Base-by-base conservation (phyloP, 257 asterid species). In the Solanum peruvianum region DNA sequence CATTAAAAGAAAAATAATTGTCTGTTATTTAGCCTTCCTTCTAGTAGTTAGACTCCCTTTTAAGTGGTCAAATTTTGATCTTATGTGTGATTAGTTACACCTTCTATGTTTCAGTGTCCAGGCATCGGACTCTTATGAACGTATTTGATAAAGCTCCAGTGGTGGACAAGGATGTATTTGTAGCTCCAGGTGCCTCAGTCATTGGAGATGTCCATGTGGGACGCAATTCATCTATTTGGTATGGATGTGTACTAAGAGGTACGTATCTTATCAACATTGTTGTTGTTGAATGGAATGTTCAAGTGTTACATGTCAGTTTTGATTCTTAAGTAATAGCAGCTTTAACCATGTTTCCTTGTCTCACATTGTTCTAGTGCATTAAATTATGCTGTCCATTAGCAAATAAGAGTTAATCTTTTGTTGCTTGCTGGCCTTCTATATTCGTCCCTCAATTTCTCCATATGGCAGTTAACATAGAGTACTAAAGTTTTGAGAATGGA, bases 191-290 rank as follows among this genome's bases (percentile, higher is more conserved):
- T 89, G 98, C 98, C 87, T 94, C 98, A 6, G 90, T 95, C 87
- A 95, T 91, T 67, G 98, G 98, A 86, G 95, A 95, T 60, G 98
- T 94, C 73, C 93, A 87, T 88, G 92, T 95, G 56, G 97, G 98
- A 69, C 92, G 73, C 85, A 93, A 92, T 70, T 92, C 98, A 88
- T 95, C 98, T 11, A 90, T 95, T 89, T 94, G 98, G 98, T 94
- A 94, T 85, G 96, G 98, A 88, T 92, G 96, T 56, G 98, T 95
- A 88, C 93, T 94, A 85, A 92, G 97, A 93, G 98, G 98, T 95
- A 82, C 47, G 92, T 88, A 37, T 81, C 80, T 62, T 39, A 71
- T 52, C 33, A 10, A 27, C 82, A 66, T 37, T 81, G 81, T 64
- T 85, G 11, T 37, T n/a, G 18, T 62, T 80, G 69, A 18, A 39